A percentile compares a stretch with the other conserved stretches of the same genome.
phyloP scores from a whole-genome alignment of 208 protist genomes.

The Trypanosoma lewisi region DNA sequence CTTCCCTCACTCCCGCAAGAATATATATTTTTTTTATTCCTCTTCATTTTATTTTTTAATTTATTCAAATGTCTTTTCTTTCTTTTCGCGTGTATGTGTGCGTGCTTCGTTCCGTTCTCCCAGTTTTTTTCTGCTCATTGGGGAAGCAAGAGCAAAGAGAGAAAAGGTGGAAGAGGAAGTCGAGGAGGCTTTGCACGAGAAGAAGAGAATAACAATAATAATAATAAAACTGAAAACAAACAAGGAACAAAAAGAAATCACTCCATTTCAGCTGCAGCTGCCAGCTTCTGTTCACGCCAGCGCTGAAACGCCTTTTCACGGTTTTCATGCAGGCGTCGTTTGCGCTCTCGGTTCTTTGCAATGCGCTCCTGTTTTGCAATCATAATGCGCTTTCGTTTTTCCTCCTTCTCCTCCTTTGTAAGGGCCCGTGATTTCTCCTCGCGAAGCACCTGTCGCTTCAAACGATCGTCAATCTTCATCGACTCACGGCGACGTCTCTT shows the following conservation, averaged over 20 bases:
- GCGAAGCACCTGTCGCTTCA: constrained; percentile 74
- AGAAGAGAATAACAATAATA: not conserved
- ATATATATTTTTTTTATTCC: no score
- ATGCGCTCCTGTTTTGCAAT: constrained; percentile 87
- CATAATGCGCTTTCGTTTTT: constrained; percentile 74
- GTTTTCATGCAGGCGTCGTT: constrained; percentile 67
- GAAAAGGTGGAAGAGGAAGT: not conserved
- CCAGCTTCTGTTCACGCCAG: constrained; percentile 80
- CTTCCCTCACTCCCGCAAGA: no score
- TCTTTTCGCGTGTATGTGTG: no score
- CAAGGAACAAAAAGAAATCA: constrained; percentile 17
- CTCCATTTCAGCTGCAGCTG: constrained; percentile 25
- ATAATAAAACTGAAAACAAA: no score
- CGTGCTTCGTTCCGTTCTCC: no score
- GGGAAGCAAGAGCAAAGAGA: no score
- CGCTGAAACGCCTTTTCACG: constrained; percentile 74
- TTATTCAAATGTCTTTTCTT: no score
- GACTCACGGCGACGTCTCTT: constrained; percentile 74
- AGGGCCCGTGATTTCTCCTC: constrained; percentile 35
- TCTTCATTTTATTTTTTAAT: no score
- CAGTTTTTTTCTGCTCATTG: no score
- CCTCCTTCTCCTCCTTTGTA: constrained; percentile 82
- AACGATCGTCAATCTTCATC: constrained; percentile 73
- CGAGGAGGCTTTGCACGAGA: not conserved
- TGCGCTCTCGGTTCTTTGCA: constrained; percentile 82